These are phyloP conservation scores for Agrocybe pediades DNA, from an alignment of 768 basidiomycete genomes.

Conservation along the genomic window DNA sequence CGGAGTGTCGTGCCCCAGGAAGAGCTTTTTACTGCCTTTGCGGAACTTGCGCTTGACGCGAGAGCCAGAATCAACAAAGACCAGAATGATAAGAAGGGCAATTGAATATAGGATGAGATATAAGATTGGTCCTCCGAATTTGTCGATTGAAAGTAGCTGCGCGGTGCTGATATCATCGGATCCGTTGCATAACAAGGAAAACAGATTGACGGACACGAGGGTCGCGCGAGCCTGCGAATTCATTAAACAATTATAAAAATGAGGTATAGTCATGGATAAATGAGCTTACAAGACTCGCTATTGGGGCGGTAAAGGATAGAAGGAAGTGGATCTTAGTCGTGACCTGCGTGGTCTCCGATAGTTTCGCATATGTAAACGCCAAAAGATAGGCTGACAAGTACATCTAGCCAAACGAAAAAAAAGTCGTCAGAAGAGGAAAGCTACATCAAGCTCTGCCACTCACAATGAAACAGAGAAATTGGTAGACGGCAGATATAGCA, in stretches of 20 bases:
- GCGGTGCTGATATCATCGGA: constrained; percentile 43
- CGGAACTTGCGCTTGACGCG: constrained; percentile 39
- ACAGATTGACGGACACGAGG: constrained; percentile 78
- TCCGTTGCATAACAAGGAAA: constrained; percentile 71
- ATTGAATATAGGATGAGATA: constrained; percentile 68
- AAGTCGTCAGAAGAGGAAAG: background rate
- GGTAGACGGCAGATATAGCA: constrained; percentile 71
- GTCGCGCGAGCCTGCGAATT: constrained; percentile 67
- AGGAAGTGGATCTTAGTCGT: constrained; percentile 74
- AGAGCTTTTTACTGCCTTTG: constrained; percentile 17
- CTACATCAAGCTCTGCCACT: constrained; percentile 25
- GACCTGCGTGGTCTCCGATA: constrained; percentile 49
- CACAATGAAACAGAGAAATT: constrained; percentile 72
- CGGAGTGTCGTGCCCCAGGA: constrained; percentile 8
- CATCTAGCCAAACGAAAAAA: constrained; percentile 36
- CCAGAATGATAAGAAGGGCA: constrained; percentile 61
- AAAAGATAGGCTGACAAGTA: constrained; percentile 72
- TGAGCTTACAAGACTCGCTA: constrained; percentile 63
- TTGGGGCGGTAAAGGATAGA: constrained; percentile 65
- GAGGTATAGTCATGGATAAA: background rate
- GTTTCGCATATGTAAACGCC: constrained; percentile 71
- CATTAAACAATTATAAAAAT: background rate
- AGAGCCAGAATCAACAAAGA: constrained; percentile 75
- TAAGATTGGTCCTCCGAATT: constrained; percentile 74
- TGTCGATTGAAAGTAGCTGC: constrained; percentile 53